These are phyloP conservation scores for Pneumocystis canis DNA, from an alignment of 1,139 yeast genomes.

Conservation along the genomic window DNA sequence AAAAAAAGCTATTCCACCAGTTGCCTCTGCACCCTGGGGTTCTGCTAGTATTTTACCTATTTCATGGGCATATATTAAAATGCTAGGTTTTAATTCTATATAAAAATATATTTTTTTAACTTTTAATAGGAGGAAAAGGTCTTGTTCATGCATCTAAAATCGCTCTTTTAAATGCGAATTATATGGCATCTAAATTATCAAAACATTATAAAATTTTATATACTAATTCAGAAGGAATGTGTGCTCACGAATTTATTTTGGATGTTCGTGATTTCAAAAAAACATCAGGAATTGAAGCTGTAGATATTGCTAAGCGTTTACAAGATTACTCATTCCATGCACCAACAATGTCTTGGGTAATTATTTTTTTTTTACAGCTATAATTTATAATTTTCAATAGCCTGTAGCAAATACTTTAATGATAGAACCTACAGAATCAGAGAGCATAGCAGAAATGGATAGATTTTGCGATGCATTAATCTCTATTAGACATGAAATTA, in stretches of 20 bases:
- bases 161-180: conserved; percentile 90
- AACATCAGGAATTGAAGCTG: conserved; percentile 68
- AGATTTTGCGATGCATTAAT: conserved; percentile 81
- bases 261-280: conserved; percentile 78
- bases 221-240: conserved; percentile 52
- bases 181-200: conserved; percentile 68
- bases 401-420: conserved; percentile 94
- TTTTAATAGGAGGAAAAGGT: conserved; percentile 47
- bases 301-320: conserved; percentile 88
- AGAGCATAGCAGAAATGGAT: conserved; percentile 73
- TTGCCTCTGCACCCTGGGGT: conserved; percentile 89
- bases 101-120: neutral
- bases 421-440: conserved; percentile 97
- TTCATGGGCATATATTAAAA: conserved; percentile 84
- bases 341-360: conserved; percentile 82
- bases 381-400: neutral
- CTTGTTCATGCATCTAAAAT: conserved; percentile 72
- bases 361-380: neutral
- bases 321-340: conserved; percentile 99
- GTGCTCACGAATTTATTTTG: conserved; percentile 93
- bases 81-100: conserved; percentile 33
- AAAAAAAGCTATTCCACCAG: conserved; percentile 51
- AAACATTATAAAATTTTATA: conserved; percentile 64
- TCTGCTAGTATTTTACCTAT: conserved; percentile 88
- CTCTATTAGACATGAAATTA: conserved; percentile 68